Percentiles rank a stretch among this genome's conserved stretches.
phyloP scores from a whole-genome alignment of 768 basidiomycete genomes.

The Tulasnella calospora region DNA sequence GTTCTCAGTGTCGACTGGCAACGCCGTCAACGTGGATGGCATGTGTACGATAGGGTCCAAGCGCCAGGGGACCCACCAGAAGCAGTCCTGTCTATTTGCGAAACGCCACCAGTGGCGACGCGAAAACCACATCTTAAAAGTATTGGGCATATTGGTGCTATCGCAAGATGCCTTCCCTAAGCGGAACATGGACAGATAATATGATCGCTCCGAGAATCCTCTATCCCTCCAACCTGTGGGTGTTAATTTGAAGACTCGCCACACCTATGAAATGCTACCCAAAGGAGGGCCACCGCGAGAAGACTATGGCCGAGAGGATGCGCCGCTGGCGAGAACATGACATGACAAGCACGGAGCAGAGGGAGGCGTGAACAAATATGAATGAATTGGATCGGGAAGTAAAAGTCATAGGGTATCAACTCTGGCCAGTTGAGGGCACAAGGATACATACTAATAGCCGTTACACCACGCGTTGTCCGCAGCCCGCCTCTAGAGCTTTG shows the following conservation, averaged over 20 bases:
- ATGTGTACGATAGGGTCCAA: neutral
- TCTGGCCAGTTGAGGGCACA: constrained; percentile 1
- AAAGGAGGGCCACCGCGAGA: neutral
- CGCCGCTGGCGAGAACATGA: neutral
- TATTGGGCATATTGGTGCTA: neutral
- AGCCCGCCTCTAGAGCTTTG: constrained; percentile 52
- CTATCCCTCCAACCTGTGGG: neutral
- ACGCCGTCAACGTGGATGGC: neutral
- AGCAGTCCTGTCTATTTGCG: neutral
- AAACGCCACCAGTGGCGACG: neutral
- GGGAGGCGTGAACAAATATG: neutral
- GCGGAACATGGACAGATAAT: neutral
- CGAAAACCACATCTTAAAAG: neutral
- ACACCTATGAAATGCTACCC: neutral
- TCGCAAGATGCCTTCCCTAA: neutral
- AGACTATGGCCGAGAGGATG: neutral
- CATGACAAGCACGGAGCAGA: neutral
- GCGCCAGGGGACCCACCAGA: neutral
- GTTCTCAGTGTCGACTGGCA: neutral
- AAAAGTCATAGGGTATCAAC: neutral
- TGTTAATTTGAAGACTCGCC: neutral
- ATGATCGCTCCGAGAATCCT: neutral
- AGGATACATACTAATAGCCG: constrained; percentile 1
- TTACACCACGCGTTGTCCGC: neutral
- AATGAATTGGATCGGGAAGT: neutral